Evolutionary conservation across 2,329 filamentous ascomycete species (phyloP).

Genomic region (Pyrenophora graminea): DNA sequence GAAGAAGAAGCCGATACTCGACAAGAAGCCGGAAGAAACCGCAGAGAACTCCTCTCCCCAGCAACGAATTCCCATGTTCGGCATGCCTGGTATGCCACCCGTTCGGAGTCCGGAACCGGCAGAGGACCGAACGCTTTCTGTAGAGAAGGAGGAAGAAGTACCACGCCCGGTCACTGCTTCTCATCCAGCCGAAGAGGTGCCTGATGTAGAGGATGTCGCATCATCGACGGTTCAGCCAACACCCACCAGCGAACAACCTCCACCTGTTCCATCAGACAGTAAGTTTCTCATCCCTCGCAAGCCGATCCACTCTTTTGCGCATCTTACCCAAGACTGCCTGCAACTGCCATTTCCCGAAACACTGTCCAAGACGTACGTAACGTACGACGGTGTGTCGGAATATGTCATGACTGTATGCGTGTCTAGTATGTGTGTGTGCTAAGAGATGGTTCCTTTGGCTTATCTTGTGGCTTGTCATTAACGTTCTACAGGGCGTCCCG

Average conservation of each 20-base stretch:
- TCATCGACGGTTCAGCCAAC: constrained; percentile 50
- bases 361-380: constrained; percentile 39
- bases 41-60: constrained; percentile 37
- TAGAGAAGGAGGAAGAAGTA: constrained; percentile 58
- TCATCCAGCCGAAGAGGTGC: constrained; percentile 53
- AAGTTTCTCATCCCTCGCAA: constrained; percentile 49
- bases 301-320: constrained; percentile 29
- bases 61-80: constrained; percentile 60
- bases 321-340: constrained; percentile 27
- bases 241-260: constrained; percentile 45
- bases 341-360: constrained; percentile 35
- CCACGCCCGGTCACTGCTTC: constrained; percentile 49
- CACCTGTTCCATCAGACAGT: constrained; percentile 57
- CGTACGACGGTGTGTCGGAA: constrained; percentile 41
- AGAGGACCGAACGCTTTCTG: constrained; percentile 47
- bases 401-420: constrained; percentile 47
- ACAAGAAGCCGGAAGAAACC: constrained; percentile 44
- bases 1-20: constrained; percentile 54
- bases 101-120: constrained; percentile 53
- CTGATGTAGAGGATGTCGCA: constrained; percentile 59
- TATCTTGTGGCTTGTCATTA: constrained; percentile 9
- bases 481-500: constrained; percentile 48
- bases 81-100: constrained; percentile 72
- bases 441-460: not conserved
- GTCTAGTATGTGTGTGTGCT: constrained; percentile 40